Evolutionary conservation across 2,329 filamentous ascomycete species (phyloP), one percentile per base, ranked within the genome.

Genomic region (Thielaviopsis euricoi): DNA sequence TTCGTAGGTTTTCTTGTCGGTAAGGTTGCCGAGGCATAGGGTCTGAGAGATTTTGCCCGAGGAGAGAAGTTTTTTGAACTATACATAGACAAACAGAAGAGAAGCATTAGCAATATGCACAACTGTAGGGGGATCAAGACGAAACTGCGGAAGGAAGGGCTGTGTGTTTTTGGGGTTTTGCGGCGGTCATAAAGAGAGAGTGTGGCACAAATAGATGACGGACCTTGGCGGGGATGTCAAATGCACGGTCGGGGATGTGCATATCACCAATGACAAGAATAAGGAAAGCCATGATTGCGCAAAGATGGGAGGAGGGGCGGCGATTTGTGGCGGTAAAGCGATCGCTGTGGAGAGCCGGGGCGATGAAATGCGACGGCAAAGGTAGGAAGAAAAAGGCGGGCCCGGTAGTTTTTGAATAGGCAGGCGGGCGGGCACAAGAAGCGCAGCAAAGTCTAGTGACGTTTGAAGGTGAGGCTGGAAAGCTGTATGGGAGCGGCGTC

Each of bases 211-310:
- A n/a, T n/a, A n/a, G n/a, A n/a, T 37, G 56, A 46, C 63, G 64
- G 76, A 89, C 89, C 83, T 95, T 95, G 70, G 85, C 78, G 60
- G 89, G 89, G 66, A 95, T 90, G 71, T 95, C 89, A 63, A 93
- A 83, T 65, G 89, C 89, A 69, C 89, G 80, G 72, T 95, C 89
- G 66, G 89, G 89, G 72, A 95, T 95, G 75, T 95, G 89, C 57
- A 95, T 81, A 74, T 95, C 89, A 70, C 89, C 89, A 65, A 95
- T 88, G 68, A 93, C 88, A 68, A 95, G 81, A 68, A 95, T 89
- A 64, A 95, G 79, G 73, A 91, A 88, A 63, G 89, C 88, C 75
- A 91, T 89, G 76, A 82, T 85, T 33, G 7, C 29, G 7, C 29
- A 33, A 33, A 33, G 29, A 33, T 10, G n/a, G n/a, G 65, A 59